Base-by-base conservation (phyloP, 805 yeast genomes). In the Ogataea salicorniae region DNA sequence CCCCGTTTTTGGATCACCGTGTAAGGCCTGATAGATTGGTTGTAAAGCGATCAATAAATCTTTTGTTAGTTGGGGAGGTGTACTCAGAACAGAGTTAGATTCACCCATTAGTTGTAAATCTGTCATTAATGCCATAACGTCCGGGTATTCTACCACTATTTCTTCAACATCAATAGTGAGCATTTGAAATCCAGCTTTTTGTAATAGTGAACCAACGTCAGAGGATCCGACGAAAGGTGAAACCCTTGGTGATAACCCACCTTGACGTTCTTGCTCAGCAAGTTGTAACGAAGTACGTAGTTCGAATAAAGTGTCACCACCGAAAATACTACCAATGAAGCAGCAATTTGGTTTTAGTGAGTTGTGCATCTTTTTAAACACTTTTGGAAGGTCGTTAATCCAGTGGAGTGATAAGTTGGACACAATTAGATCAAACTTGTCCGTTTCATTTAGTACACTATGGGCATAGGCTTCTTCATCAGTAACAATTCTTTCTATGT, bases 71-170 rank as follows among this genome's bases (percentile, higher is more conserved):
- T 62, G 57, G 11, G 68, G 67, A 2, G 71, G 69, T 14, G 62
- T 51, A 52, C 58, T 58, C 41, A 63, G 37, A 33, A 64, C 58
- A 3, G 94, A 82, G 60, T 87, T 88, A 48, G 82, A 82, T 63
- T 88, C 96, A 4, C 96, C 96, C 95, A 87, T 87, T 20, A 77
- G 67, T 59, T 84, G 87, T 37, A 88, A 64, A 54, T 88, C 95
- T 45, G 76, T 78, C 69, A 87, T 73, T 37, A 88, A 65, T 3
- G 87, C 74, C 46, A 79, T 70, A 42, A 85, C 70, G 55, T 83
- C 84, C 0, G 95, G 96, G 57, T 82, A 88, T 17, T 82, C 84
- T 14, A 88, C 90, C 5, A 85, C 77, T 22, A 87, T 77, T 59
- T 88, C 95, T 59, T 88, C 95, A 8, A 87, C 84, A 60, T 88